Conservation (phyloP, 176 grass and related monocot species). For the Eragrostis nindensis region DNA sequence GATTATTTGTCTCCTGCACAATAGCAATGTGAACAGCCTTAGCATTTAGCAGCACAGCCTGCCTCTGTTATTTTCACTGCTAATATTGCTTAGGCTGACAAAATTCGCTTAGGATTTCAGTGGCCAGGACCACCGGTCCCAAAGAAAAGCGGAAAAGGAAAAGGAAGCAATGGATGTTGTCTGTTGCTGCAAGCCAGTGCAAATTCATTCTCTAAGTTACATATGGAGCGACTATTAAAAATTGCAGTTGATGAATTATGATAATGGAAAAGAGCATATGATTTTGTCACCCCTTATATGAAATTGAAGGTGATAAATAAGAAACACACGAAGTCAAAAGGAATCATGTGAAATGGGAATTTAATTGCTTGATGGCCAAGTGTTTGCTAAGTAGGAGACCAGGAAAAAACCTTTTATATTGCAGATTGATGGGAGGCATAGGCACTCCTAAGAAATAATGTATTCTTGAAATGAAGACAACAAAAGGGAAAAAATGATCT, state of each 20-base stretch:
- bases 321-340: no score
- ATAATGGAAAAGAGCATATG: no score
- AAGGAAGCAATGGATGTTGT: not conserved
- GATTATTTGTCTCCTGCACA: not conserved
- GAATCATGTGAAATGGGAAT: no score
- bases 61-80: not conserved
- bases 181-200: not conserved
- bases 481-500: not conserved
- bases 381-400: constrained; percentile 25
- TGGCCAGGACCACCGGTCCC: not conserved
- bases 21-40: not conserved
- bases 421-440: not conserved
- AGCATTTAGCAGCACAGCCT: not conserved
- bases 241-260: no score
- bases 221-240: not conserved
- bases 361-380: not conserved
- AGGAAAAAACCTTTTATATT: constrained; percentile 4
- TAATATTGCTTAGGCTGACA: not conserved
- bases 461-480: not conserved
- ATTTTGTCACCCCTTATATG: no score
- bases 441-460: not conserved
- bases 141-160: not conserved
- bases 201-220: not conserved
- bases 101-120: constrained; percentile 28
- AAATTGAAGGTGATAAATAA: no score